A percentile compares a stretch with the other conserved stretches of the same genome.
phyloP scores from a whole-genome alignment of 257 asterid species.

The Penstemon barbatus region DNA sequence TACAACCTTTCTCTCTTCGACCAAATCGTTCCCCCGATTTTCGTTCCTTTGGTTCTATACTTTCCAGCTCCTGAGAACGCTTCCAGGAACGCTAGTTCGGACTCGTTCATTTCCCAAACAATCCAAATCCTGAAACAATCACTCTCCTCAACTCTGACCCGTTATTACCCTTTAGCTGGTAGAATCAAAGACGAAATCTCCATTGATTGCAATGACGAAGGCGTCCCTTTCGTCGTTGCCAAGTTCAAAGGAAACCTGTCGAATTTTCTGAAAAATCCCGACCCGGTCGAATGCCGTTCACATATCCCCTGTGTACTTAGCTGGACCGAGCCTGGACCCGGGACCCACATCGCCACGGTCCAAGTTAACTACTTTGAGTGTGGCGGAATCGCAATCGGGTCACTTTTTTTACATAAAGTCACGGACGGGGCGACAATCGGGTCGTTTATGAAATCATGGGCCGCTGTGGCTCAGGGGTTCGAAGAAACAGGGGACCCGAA shows the following conservation, averaged over 20 bases:
- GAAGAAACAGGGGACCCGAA: constrained; percentile 24
- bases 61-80: constrained; percentile 29
- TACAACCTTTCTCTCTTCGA: constrained; percentile 47
- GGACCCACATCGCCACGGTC: constrained; percentile 37
- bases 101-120: constrained; percentile 15
- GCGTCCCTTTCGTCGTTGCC: constrained; percentile 32
- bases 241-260: constrained; percentile 25
- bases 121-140: constrained; percentile 36
- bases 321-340: constrained; percentile 46
- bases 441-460: constrained; percentile 47
- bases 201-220: constrained; percentile 47
- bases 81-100: background rate
- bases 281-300: constrained; percentile 31
- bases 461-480: background rate
- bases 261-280: constrained; percentile 33
- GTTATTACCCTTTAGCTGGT: constrained; percentile 50
- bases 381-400: constrained; percentile 43
- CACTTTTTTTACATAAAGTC: constrained; percentile 39
- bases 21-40: constrained; percentile 48
- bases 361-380: constrained; percentile 40
- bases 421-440: constrained; percentile 39
- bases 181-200: constrained; percentile 37
- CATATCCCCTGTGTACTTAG: constrained; percentile 39
- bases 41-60: constrained; percentile 40
- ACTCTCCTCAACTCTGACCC: constrained; percentile 39